These are phyloP conservation scores for Aspergillus intermedius DNA, from an alignment of 2,329 filamentous ascomycete genomes.

Conservation along the genomic window DNA sequence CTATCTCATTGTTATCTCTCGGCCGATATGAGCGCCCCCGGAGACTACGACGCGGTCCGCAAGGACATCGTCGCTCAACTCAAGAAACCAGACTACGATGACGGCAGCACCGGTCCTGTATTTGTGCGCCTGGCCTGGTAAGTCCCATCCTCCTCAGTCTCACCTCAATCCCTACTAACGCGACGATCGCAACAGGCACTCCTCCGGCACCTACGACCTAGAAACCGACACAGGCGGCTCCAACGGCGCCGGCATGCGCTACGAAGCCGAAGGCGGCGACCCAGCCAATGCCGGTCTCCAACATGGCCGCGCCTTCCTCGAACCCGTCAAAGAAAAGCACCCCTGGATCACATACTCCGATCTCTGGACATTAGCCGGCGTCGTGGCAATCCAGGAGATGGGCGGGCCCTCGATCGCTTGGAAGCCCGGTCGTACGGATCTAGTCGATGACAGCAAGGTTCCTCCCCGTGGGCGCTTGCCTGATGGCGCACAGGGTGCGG, in stretches of 20 bases:
- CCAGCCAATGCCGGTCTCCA: conserved; percentile 60
- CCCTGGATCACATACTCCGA: conserved; percentile 62
- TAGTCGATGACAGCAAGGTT: conserved; percentile 53
- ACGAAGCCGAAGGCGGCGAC: conserved; percentile 58
- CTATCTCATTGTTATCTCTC: conserved; percentile 9
- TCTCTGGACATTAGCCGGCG: conserved; percentile 58
- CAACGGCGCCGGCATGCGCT: conserved; percentile 62
- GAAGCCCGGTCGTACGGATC: conserved; percentile 54
- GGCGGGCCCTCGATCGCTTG: conserved; percentile 54
- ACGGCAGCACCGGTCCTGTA: conserved; percentile 58
- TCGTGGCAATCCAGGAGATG: conserved; percentile 54
- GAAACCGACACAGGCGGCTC: conserved; percentile 56
- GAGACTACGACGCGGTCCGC: conserved; percentile 45
- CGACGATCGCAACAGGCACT: conserved; percentile 41
- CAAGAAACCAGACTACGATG: conserved; percentile 57
- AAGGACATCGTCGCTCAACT: conserved; percentile 50
- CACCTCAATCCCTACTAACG: neutral
- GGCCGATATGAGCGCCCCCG: conserved; percentile 30
- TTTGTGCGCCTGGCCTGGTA: conserved; percentile 59
- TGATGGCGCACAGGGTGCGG: conserved; percentile 48
- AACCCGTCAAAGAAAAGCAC: conserved; percentile 54
- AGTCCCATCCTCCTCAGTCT: conserved; percentile 11
- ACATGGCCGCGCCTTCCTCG: conserved; percentile 57
- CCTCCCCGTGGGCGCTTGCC: conserved; percentile 52
- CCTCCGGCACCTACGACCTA: conserved; percentile 56